Base-by-base conservation (phyloP, 1,284 basidiomycete genomes). In the Xerocomus amazonicus region DNA sequence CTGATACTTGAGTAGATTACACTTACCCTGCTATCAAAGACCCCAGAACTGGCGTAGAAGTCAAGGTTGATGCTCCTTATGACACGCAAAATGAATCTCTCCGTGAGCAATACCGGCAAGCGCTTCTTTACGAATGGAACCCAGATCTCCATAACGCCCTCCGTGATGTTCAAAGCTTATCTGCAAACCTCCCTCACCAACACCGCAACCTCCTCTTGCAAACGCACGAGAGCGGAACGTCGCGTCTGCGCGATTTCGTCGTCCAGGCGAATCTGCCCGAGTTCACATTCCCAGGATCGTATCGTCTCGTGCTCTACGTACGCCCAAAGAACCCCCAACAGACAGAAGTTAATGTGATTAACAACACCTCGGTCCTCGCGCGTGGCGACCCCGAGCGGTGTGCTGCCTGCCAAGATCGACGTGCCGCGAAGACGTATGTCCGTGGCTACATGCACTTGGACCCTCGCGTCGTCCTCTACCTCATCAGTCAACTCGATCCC, bases 281-380 rank as follows among this genome's bases (percentile, higher is more conserved):
- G 40, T 59, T 59, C 16, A 51, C 56, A 4, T 58, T 41, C 45
- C 14, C 36, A 6, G 56, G 55, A 36, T 57, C 56, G 31, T 50
- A 57, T 9, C 47, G 52, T 33, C 57, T 57, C 14, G 58, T 59
- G n/a, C 47, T 57, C 9, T 59, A 54, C 37, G 4, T 58, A 0
- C 34, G 23, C n/a, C 43, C 53, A 3, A 2, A 34, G 33, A n/a
- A 34, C 14, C 12, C 3, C 8, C 26, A 28, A 6, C 10, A 41
- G n/a, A 13, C 17, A 1, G 1, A 36, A 7, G 8, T 7, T 3
- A 19, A 40, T 3, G 40, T 58, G 9, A 38, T 57, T 9, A 56
- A 60, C 43, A 58, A 34, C 31, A 41, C 52, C 31, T 55, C 55
- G 0, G 56, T 57, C 2, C 40, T 57, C 9, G 58, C 38, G 6